Evolutionary conservation across 2,329 filamentous ascomycete species (phyloP).

Genomic region (Coleophoma eucalyptorum): DNA sequence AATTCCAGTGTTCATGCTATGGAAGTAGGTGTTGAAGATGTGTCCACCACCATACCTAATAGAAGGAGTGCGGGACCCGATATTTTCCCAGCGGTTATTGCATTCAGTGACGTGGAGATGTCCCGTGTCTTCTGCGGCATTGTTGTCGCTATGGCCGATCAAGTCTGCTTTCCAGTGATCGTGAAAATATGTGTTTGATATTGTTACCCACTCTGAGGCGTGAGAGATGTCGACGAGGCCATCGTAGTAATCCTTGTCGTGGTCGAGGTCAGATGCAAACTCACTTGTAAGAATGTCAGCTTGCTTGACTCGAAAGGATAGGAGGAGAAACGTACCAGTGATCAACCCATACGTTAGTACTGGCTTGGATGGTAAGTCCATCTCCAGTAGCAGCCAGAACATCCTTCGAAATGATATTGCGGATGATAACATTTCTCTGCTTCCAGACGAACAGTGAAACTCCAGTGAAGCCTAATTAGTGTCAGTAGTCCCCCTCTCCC

Average conservation of each 20-base stretch:
- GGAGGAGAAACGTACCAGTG: conserved; percentile 36
- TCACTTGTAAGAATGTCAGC: conserved; percentile 19
- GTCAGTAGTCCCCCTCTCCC: conserved; percentile 5
- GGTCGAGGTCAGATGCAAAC: conserved; percentile 29
- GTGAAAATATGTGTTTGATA: conserved; percentile 38
- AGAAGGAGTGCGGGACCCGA: conserved; percentile 39
- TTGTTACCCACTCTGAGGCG: conserved; percentile 37
- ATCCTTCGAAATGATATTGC: conserved; percentile 57
- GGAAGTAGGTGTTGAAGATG: conserved; percentile 50
- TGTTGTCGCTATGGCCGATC: conserved; percentile 24
- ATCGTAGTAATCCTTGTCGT: conserved; percentile 38
- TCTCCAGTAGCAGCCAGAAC: conserved; percentile 54
- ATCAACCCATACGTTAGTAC: conserved; percentile 63
- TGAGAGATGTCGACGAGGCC: conserved; percentile 41
- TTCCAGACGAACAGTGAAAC: conserved; percentile 39
- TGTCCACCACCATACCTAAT: conserved; percentile 65
- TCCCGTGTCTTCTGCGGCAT: conserved; percentile 20
- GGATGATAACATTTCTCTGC: conserved; percentile 55
- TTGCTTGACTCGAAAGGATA: too few relatives aligned
- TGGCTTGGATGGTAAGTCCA: conserved; percentile 53
- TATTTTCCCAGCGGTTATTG: conserved; percentile 21
- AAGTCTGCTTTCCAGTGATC: conserved; percentile 32
- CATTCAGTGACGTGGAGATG: conserved; percentile 22
- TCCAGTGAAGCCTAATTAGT: not conserved
- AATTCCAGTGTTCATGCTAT: conserved; percentile 44